Evolutionary conservation across 1,284 basidiomycete species (phyloP).

Genomic region (Thelephora terrestris): DNA sequence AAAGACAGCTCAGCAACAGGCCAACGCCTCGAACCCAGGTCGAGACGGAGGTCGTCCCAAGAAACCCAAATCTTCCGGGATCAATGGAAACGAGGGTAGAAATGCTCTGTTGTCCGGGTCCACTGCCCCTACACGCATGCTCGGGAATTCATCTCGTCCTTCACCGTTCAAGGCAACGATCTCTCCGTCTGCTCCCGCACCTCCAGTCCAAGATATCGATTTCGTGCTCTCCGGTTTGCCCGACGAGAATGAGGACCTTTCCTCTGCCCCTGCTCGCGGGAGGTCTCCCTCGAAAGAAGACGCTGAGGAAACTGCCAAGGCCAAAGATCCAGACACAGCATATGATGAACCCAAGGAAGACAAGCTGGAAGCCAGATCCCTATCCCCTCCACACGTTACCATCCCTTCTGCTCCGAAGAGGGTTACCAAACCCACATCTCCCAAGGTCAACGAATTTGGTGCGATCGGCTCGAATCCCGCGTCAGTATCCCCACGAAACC

Average conservation of each 20-base stretch:
- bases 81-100: slow-evolving; percentile 19
- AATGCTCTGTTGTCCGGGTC: slow-evolving; percentile 43
- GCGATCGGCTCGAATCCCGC: slow-evolving; percentile 68
- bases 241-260: slow-evolving; percentile 40
- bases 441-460: slow-evolving; percentile 46
- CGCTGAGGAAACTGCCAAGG: slow-evolving; percentile 8
- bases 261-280: slow-evolving; percentile 36
- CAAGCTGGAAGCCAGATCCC: slow-evolving; percentile 10
- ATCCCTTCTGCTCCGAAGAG: slow-evolving; percentile 35
- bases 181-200: slow-evolving; percentile 70
- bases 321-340: slow-evolving; percentile 6
- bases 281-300: slow-evolving; percentile 18
- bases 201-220: slow-evolving; percentile 65
- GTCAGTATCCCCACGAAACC: slow-evolving; percentile 28
- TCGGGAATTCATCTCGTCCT: slow-evolving; percentile 37
- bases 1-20: slow-evolving; percentile 79
- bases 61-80: slow-evolving; percentile 13
- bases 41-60: slow-evolving; percentile 29
- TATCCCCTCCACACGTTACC: slow-evolving; percentile 38
- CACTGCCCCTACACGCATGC: slow-evolving; percentile 39
- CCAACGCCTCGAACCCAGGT: slow-evolving; percentile 35
- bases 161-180: slow-evolving; percentile 60
- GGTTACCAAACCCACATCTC: slow-evolving; percentile 20
- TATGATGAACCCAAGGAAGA: slow-evolving; percentile 6
- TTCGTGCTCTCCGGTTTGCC: slow-evolving; percentile 60